Evolutionary conservation across 208 protist genomes (phyloP).

Genomic region (Trypanosoma theileri): DNA sequence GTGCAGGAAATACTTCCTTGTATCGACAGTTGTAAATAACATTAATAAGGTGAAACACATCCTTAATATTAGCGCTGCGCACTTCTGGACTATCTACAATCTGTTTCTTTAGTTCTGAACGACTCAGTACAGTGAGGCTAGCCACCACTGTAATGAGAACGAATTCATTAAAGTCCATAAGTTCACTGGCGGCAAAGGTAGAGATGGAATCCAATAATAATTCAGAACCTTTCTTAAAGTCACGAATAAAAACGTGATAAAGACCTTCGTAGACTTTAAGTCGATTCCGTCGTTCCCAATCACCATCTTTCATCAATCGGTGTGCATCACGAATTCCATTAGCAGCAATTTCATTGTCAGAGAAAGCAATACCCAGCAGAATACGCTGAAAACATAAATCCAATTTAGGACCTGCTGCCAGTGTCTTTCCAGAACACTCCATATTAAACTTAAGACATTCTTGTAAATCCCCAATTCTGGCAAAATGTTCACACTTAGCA

Average conservation of each 20-base stretch:
- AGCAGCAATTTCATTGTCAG: conserved; percentile 89
- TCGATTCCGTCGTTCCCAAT: conserved; percentile 99
- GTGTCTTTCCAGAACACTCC: conserved; percentile 93
- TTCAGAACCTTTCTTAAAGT: conserved; percentile 93
- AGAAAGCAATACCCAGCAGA: conserved; percentile 96
- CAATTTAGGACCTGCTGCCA: conserved; percentile 93
- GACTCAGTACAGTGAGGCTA: conserved; percentile 84
- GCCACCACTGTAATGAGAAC: conserved; percentile 95
- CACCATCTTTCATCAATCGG: conserved; percentile 96
- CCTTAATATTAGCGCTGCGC: conserved; percentile 88
- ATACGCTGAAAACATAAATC: conserved; percentile 97
- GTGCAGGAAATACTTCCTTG: conserved; percentile 87
- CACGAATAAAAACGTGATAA: conserved; percentile 93
- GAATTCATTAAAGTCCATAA: conserved; percentile 94
- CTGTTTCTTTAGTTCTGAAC: conserved; percentile 87
- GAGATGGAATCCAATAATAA: conserved; percentile 96
- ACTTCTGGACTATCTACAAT: conserved; percentile 91
- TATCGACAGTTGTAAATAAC: conserved; percentile 97
- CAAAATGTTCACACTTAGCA: conserved; percentile 92
- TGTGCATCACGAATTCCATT: conserved; percentile 91
- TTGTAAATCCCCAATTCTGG: conserved; percentile 95
- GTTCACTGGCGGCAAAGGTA: conserved; percentile 97
- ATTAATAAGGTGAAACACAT: conserved; percentile 86
- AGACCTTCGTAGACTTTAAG: conserved; percentile 99
- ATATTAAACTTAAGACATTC: conserved; percentile 89